Conservation (phyloP, 2,329 filamentous ascomycete species). For the Fusarium sp. region DNA sequence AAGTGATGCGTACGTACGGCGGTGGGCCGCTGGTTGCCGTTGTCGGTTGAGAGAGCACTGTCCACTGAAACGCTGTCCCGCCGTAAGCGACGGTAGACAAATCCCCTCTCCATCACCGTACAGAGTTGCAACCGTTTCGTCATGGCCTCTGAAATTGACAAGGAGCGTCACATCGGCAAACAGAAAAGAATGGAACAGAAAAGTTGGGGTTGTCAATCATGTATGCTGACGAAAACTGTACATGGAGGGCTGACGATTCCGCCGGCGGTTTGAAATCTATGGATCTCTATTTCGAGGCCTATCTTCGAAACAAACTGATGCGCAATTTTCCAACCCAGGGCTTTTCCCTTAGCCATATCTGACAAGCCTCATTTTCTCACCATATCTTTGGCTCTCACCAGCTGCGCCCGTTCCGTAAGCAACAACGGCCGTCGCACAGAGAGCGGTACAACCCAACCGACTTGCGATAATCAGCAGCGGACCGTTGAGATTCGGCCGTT, state of each 20-base stretch:
- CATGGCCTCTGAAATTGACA: slow-evolving; percentile 37
- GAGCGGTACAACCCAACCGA: slow-evolving; percentile 16
- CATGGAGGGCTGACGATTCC: neutral
- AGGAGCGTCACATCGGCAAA: slow-evolving; percentile 33
- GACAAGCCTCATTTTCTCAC: slow-evolving; percentile 10
- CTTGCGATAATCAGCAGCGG: slow-evolving; percentile 2
- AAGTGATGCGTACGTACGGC: slow-evolving; percentile 21
- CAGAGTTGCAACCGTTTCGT: slow-evolving; percentile 36
- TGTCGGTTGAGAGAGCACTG: slow-evolving; percentile 20
- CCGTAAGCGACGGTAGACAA: slow-evolving; percentile 47
- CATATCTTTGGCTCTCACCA: slow-evolving; percentile 1
- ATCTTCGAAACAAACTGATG: slow-evolving; percentile 19
- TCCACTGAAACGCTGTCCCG: slow-evolving; percentile 41
- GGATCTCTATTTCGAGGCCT: slow-evolving; percentile 4
- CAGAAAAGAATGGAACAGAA: slow-evolving; percentile 7
- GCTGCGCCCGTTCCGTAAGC: slow-evolving; percentile 14
- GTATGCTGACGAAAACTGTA: slow-evolving; percentile 13
- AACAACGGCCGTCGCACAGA: slow-evolving; percentile 24
- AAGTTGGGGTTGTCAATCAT: slow-evolving; percentile 13
- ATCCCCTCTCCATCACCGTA: slow-evolving; percentile 18
- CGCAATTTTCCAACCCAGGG: slow-evolving; percentile 16
- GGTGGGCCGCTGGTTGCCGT: slow-evolving; percentile 18
- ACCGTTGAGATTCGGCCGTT: slow-evolving; percentile 2
- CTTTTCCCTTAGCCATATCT: slow-evolving; percentile 29
- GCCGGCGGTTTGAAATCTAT: neutral